phyloP scores from a whole-genome alignment of 2,329 filamentous ascomycete species.

The Lithohypha guttulata region DNA sequence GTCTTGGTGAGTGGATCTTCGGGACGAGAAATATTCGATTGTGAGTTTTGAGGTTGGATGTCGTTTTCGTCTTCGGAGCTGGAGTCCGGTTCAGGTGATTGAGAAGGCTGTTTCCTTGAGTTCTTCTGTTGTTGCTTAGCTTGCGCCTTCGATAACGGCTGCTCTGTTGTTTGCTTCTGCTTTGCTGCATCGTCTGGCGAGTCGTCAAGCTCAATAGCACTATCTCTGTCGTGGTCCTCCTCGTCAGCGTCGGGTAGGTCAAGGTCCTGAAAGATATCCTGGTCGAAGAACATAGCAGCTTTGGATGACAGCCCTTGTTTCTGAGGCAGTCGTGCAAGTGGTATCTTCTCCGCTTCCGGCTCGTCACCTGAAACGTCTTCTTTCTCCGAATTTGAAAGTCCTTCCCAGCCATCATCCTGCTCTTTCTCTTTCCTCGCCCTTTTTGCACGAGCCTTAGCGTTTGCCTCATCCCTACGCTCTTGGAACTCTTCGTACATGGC shows the following conservation, averaged over 20 bases:
- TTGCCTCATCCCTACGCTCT: constrained; percentile 63
- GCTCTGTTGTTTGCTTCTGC: constrained; percentile 13
- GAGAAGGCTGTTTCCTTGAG: not conserved
- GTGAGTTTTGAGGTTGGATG: constrained; percentile 16
- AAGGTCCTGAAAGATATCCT: constrained; percentile 85
- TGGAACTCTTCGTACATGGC: constrained; percentile 77
- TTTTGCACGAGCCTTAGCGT: constrained; percentile 85
- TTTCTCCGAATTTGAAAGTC: constrained; percentile 62
- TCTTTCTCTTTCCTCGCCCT: constrained; percentile 69
- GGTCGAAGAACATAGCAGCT: constrained; percentile 81
- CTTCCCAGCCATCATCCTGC: constrained; percentile 77
- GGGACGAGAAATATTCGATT: constrained; percentile 7
- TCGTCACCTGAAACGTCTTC: constrained; percentile 33
- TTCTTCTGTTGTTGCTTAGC: constrained; percentile 20
- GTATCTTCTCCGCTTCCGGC: constrained; percentile 25
- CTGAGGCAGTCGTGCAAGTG: constrained; percentile 18
- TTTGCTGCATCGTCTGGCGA: constrained; percentile 14
- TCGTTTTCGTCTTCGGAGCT: constrained; percentile 25
- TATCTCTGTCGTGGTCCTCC: constrained; percentile 35
- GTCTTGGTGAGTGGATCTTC: constrained; percentile 32
- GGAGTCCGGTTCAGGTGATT: not conserved
- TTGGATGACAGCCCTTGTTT: constrained; percentile 61
- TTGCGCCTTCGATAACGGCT: constrained; percentile 20
- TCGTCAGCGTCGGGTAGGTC: constrained; percentile 51
- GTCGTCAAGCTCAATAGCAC: constrained; percentile 28